phyloP scores from a whole-genome alignment of 176 grass and related monocot genomes.

The Dendrocalamus sinicus region DNA sequence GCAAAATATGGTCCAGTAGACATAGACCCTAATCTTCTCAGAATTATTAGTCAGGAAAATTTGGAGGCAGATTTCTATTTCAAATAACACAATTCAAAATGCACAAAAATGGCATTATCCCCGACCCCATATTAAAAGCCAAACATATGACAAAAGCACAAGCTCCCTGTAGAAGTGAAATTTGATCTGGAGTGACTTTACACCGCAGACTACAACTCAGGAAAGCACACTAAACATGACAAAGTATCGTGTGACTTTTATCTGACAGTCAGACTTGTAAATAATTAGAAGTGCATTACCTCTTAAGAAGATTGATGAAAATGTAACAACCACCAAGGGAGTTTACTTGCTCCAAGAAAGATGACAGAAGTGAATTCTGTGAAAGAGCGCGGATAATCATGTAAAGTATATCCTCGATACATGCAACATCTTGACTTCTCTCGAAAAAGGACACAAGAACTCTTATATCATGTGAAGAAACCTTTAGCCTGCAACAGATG shows the following conservation, averaged over 20 bases:
- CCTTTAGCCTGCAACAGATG: conserved; percentile 73
- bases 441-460: conserved; percentile 89
- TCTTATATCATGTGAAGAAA: conserved; percentile 79
- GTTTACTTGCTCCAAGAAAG: conserved; percentile 90
- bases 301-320: conserved; percentile 95
- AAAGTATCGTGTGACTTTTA: not conserved
- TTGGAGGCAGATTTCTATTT: not conserved
- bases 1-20: conserved; percentile 4
- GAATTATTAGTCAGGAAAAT: conserved; percentile 37
- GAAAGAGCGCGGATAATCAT: conserved; percentile 91
- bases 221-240: conserved; percentile 33
- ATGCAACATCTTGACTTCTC: conserved; percentile 96
- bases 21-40: conserved; percentile 39
- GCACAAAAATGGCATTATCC: conserved; percentile 12
- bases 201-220: conserved; percentile 48
- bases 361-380: conserved; percentile 68
- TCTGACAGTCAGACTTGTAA: conserved; percentile 1
- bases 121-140: not conserved
- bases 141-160: conserved; percentile 37
- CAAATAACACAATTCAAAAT: conserved; percentile 34
- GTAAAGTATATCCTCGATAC: conserved; percentile 89
- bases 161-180: conserved; percentile 32
- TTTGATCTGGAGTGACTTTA: conserved; percentile 53
- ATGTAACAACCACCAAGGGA: conserved; percentile 85
- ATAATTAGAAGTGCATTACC: conserved; percentile 50